Base-by-base conservation (phyloP, 441 rosid genomes). In the Corymbia citriodora region DNA sequence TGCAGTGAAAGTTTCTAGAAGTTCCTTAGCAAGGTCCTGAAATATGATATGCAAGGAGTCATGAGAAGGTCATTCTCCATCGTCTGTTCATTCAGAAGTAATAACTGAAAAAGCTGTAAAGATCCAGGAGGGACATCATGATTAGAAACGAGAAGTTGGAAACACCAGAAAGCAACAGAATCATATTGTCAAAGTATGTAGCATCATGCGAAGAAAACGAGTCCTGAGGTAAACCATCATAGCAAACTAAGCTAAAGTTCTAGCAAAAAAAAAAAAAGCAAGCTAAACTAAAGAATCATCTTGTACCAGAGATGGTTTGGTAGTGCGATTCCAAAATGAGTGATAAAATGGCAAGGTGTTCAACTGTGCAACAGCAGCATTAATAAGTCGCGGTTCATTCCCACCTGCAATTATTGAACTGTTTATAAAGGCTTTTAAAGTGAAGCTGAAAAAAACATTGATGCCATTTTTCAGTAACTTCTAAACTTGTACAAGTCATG, bases 291-390 rank as follows among this genome's bases (percentile, higher is more conserved):
- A 87, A 79, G 54, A 68, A 91, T 57, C 85, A 79, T 68, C 45
- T 17, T 48, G 53, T 95, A 98, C 99, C 99, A 98, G 89, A 89
- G 99, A 96, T 52, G 99, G 99, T 91, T 95, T 96, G 89, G 99
- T 97, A 36, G 99, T 97, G 88, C 99, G 98, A 93, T 98, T 98
- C 99, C 99, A 97, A 92, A 98, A 98, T 45, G 99, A 98, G 92
- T 98, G 99, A 91, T 97, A 98, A 93, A 98, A 98, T 6, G 99
- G 99, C 93, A 97, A 94, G 87, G 92, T 95, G 61, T 95, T 96
- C 94, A 98, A 91, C 91, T 98, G 99, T 72, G 88, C 79, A 31
- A 93, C 91, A 74, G 99, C 99, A 91, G 99, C 99, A 81, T 95
- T 94, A 90, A 98, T 97, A 92, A 98, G 99, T 65, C 97, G 93